phyloP scores from a whole-genome alignment of 2,329 filamentous ascomycete species.

The Aspergillus ibericus region DNA sequence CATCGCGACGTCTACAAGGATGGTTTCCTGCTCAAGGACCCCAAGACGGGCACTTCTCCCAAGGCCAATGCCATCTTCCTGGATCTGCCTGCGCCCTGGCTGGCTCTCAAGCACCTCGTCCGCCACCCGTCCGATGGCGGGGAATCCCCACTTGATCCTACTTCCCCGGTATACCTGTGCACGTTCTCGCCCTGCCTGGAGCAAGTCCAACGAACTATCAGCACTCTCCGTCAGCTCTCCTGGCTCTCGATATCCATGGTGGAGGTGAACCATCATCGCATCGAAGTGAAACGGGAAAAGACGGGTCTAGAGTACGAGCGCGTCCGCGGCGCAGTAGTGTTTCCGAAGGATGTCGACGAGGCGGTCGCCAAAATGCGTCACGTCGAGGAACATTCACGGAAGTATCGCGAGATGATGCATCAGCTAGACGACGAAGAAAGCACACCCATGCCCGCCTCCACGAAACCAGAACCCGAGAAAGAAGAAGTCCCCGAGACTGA shows the following conservation, averaged over 20 bases:
- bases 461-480: conserved; percentile 19
- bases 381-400: conserved; percentile 68
- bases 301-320: conserved; percentile 71
- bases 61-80: conserved; percentile 51
- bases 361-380: conserved; percentile 71
- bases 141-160: conserved; percentile 64
- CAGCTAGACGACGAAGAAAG: conserved; percentile 22
- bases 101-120: conserved; percentile 49
- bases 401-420: conserved; percentile 56
- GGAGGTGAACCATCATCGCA: conserved; percentile 74
- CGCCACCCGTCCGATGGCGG: conserved; percentile 35
- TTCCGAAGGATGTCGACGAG: conserved; percentile 70
- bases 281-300: conserved; percentile 80
- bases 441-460: conserved; percentile 22
- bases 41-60: conserved; percentile 39
- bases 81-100: conserved; percentile 53
- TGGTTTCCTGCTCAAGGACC: conserved; percentile 44
- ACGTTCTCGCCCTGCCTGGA: conserved; percentile 97
- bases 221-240: conserved; percentile 73
- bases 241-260: conserved; percentile 96
- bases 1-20: conserved; percentile 53
- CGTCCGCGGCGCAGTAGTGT: conserved; percentile 65
- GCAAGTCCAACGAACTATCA: conserved; percentile 85
- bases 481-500: conserved; percentile 31
- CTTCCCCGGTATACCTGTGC: conserved; percentile 75